phyloP scores from a whole-genome alignment of 1,284 basidiomycete species.

The Cutaneotrichosporon mucoides region DNA sequence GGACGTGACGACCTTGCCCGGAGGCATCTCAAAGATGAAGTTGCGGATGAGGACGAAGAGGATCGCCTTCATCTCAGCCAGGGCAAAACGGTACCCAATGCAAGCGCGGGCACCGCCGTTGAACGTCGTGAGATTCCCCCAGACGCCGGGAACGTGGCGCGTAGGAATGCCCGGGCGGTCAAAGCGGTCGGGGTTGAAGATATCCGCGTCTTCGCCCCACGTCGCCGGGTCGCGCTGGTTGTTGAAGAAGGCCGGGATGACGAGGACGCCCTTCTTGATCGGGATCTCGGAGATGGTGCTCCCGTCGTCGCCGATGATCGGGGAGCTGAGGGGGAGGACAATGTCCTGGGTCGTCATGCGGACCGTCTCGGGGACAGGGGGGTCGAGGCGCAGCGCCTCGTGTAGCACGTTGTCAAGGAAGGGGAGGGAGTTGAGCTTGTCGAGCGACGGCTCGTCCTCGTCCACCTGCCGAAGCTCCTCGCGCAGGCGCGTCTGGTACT shows the following conservation, averaged over 20 bases:
- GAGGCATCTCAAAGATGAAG: conserved; percentile 52
- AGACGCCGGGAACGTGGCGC: conserved; percentile 57
- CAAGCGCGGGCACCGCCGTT: conserved; percentile 3
- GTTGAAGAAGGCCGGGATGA: conserved; percentile 52
- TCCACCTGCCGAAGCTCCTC: conserved; percentile 51
- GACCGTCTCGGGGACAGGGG: conserved; percentile 64
- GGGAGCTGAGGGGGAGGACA: conserved; percentile 57
- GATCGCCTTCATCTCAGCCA: conserved; percentile 60
- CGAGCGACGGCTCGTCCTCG: conserved; percentile 44
- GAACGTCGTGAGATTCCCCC: conserved; percentile 52
- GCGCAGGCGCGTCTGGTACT: conserved; percentile 58
- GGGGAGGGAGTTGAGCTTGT: conserved; percentile 49
- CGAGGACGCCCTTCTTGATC: conserved; percentile 33
- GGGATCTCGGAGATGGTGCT: conserved; percentile 38
- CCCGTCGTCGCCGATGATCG: conserved; percentile 46
- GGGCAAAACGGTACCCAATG: conserved; percentile 59
- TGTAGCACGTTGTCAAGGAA: conserved; percentile 63
- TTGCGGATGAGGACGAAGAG: conserved; percentile 56
- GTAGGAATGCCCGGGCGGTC: conserved; percentile 7
- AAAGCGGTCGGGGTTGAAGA: conserved; percentile 54
- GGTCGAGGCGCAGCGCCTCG: conserved; percentile 62
- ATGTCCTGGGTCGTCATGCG: conserved; percentile 58
- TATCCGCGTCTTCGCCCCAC: conserved; percentile 60
- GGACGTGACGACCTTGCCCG: conserved; percentile 31
- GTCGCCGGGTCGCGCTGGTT: conserved; percentile 6